A percentile compares a stretch with the other conserved stretches of the same genome.
phyloP scores from a whole-genome alignment of 495 filamentous ascomycete species.

The Talaromyces borbonicus region DNA sequence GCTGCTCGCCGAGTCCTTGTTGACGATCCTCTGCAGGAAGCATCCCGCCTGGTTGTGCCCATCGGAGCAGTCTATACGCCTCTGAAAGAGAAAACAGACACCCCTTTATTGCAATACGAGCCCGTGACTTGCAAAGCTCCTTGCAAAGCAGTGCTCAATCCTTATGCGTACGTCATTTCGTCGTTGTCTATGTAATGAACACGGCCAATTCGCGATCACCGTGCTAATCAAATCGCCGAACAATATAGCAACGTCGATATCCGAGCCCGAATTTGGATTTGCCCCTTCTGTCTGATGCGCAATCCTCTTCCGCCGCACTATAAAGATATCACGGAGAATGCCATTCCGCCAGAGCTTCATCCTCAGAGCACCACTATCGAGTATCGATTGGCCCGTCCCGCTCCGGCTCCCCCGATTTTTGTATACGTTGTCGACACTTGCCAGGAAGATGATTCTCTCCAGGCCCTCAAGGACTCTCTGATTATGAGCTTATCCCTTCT shows the following conservation, averaged over 20 bases:
- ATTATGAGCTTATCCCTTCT: slow-evolving; percentile 95
- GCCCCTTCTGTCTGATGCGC: slow-evolving; percentile 93
- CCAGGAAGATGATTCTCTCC: slow-evolving; percentile 95
- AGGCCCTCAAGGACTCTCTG: slow-evolving; percentile 90
- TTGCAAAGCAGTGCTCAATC: slow-evolving; percentile 93
- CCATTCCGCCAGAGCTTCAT: slow-evolving; percentile 92
- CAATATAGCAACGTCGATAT: slow-evolving; percentile 77
- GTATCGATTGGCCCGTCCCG: slow-evolving; percentile 86
- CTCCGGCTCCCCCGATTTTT: slow-evolving; percentile 91
- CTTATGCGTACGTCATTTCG: slow-evolving; percentile 66
- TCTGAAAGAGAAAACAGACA: slow-evolving; percentile 87
- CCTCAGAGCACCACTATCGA: slow-evolving; percentile 93
- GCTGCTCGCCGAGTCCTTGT: slow-evolving; percentile 8
- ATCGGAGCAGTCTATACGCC: slow-evolving; percentile 96
- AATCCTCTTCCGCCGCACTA: slow-evolving; percentile 96
- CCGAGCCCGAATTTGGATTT: slow-evolving; percentile 93
- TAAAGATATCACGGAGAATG: slow-evolving; percentile 93
- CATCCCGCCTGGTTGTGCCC: slow-evolving; percentile 90
- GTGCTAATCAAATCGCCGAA: background rate
- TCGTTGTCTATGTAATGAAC: background rate
- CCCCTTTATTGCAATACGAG: slow-evolving; percentile 88
- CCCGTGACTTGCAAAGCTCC: slow-evolving; percentile 95
- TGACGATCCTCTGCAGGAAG: slow-evolving; percentile 54
- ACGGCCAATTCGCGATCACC: background rate
- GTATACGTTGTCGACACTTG: slow-evolving; percentile 97